Conservation (phyloP, 2,329 filamentous ascomycete genomes). For the Talaromyces sp. region DNA sequence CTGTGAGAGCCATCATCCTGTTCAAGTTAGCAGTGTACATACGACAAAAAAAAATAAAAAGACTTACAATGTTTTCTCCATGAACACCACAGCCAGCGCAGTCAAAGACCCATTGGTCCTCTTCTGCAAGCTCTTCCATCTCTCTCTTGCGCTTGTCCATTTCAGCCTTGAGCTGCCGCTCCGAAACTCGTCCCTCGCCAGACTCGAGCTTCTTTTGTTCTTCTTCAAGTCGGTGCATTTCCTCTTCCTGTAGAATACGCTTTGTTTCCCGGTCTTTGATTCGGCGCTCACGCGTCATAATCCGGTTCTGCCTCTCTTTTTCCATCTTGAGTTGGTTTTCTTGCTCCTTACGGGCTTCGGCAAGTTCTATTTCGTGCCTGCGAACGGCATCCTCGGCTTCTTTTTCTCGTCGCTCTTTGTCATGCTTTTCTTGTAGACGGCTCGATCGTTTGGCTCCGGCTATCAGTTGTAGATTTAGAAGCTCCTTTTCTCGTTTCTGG, state of each 20-base stretch:
- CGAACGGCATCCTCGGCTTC: slow-evolving; percentile 64
- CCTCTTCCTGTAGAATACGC: slow-evolving; percentile 76
- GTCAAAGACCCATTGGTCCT: slow-evolving; percentile 83
- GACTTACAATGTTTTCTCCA: slow-evolving; percentile 66
- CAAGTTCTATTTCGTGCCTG: slow-evolving; percentile 59
- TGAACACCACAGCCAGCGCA: slow-evolving; percentile 81
- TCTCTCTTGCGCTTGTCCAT: slow-evolving; percentile 75
- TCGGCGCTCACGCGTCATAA: slow-evolving; percentile 78
- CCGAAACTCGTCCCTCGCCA: slow-evolving; percentile 61
- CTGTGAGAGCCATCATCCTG: slow-evolving; percentile 89
- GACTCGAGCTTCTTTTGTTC: slow-evolving; percentile 58
- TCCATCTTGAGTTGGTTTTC: slow-evolving; percentile 59
- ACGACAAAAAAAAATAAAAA: background rate
- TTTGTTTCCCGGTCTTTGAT: slow-evolving; percentile 79
- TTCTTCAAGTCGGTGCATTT: slow-evolving; percentile 72
- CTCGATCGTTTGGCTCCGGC: slow-evolving; percentile 93
- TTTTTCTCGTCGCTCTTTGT: slow-evolving; percentile 70
- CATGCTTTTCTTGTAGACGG: slow-evolving; percentile 73
- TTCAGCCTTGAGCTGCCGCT: slow-evolving; percentile 73
- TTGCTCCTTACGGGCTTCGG: slow-evolving; percentile 54
- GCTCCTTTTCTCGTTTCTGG: slow-evolving; percentile 71
- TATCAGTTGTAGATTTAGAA: slow-evolving; percentile 76
- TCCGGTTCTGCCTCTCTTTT: slow-evolving; percentile 69
- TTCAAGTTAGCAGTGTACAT: slow-evolving; percentile 16
- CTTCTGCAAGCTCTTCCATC: slow-evolving; percentile 65